phyloP scores from a whole-genome alignment of 2,329 filamentous ascomycete genomes.

The Pseudocercospora macadamiae region DNA sequence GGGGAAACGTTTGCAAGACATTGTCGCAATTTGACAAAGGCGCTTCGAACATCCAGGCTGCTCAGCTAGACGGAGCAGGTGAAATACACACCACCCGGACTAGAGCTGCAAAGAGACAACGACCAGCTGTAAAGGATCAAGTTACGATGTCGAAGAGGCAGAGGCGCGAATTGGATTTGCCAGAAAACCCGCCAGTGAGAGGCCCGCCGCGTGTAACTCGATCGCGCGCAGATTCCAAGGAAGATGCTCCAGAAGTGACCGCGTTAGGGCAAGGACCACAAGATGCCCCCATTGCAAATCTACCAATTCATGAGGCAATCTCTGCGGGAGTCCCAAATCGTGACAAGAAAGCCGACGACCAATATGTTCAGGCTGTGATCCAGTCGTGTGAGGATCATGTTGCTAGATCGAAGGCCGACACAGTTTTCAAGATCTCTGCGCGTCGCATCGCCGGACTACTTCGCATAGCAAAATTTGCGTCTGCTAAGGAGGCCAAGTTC shows the following conservation, averaged over 20 bases:
- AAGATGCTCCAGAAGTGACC: not conserved
- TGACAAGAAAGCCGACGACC: conserved; percentile 9
- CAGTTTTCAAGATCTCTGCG: conserved; percentile 24
- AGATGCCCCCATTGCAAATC: not conserved
- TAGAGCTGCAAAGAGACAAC: not conserved
- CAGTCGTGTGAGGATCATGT: not conserved
- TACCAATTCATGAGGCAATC: not conserved
- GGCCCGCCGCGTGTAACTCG: not conserved
- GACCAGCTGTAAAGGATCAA: not conserved
- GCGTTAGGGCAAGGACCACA: not conserved
- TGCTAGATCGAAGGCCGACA: not conserved
- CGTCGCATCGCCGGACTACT: conserved; percentile 32
- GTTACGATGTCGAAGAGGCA: not conserved
- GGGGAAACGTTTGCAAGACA: no score
- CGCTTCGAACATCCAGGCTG: not conserved
- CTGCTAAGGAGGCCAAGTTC: conserved; percentile 30
- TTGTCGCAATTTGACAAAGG: not conserved
- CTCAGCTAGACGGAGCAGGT: not conserved
- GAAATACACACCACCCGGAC: not conserved
- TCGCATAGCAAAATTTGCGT: conserved; percentile 27
- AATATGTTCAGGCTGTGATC: conserved; percentile 13
- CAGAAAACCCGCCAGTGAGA: not conserved
- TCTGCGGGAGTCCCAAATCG: not conserved
- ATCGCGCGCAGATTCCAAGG: not conserved
- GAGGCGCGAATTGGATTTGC: not conserved